These are phyloP conservation scores for Penicillium samsonianum DNA, from an alignment of 495 filamentous ascomycete species.

Conservation along the genomic window DNA sequence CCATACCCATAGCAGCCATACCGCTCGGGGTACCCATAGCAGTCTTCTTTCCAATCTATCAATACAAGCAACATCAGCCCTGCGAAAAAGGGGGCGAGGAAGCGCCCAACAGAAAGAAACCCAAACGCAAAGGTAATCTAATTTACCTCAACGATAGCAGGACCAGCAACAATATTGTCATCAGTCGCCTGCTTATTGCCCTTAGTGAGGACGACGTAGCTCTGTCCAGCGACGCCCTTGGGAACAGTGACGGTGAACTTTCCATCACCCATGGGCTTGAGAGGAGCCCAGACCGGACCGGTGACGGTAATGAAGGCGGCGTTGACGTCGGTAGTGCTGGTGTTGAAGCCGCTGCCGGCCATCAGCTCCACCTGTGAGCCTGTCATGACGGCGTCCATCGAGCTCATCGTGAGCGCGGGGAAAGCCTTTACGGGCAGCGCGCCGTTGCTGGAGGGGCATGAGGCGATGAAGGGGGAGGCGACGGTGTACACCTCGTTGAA, in stretches of 20 bases:
- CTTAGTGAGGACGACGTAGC: slow-evolving; percentile 39
- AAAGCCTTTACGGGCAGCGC: slow-evolving; percentile 60
- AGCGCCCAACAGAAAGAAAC: slow-evolving; percentile 16
- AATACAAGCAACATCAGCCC: slow-evolving; percentile 12
- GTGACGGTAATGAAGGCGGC: slow-evolving; percentile 44
- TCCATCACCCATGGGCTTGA: slow-evolving; percentile 25
- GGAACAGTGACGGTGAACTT: slow-evolving; percentile 41
- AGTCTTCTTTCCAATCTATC: slow-evolving; percentile 14
- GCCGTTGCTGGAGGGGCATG: slow-evolving; percentile 56
- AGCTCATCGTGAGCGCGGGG: slow-evolving; percentile 38
- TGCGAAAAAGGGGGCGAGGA: slow-evolving; percentile 4
- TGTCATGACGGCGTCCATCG: slow-evolving; percentile 15
- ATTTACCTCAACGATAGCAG: slow-evolving; percentile 39
- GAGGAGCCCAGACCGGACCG: slow-evolving; percentile 35
- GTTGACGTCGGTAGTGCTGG: neutral
- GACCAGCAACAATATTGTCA: slow-evolving; percentile 35
- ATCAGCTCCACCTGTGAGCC: slow-evolving; percentile 19
- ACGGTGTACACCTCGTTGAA: slow-evolving; percentile 63
- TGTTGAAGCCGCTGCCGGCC: slow-evolving; percentile 20
- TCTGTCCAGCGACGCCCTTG: slow-evolving; percentile 36
- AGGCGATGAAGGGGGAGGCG: slow-evolving; percentile 58
- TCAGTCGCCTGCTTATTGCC: slow-evolving; percentile 27
- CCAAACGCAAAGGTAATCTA: slow-evolving; percentile 13
- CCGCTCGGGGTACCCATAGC: neutral
- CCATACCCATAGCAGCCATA: slow-evolving; percentile 12